Conservation (phyloP, 2,329 filamentous ascomycete genomes). For the Waltergamsia citrina region DNA sequence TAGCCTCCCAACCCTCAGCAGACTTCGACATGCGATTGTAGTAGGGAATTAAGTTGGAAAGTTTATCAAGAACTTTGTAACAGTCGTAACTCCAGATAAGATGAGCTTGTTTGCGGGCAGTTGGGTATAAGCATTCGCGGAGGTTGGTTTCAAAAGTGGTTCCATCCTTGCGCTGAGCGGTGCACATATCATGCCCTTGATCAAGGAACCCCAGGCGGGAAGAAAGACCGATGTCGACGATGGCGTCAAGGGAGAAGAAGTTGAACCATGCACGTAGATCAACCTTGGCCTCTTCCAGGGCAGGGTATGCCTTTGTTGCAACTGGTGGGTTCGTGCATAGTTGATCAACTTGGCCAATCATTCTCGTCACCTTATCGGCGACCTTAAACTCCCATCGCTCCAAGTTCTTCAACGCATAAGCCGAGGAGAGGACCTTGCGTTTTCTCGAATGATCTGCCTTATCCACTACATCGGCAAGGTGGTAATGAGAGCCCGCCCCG, state of each 20-base stretch:
- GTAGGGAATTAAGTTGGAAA: constrained; percentile 23
- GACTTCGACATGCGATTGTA: background rate
- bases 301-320: background rate
- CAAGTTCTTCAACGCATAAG: constrained; percentile 10
- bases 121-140: background rate
- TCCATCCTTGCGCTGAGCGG: constrained; percentile 2
- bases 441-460: constrained; percentile 41
- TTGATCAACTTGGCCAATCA: background rate
- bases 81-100: constrained; percentile 1
- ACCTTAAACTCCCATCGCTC: constrained; percentile 4
- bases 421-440: constrained; percentile 37
- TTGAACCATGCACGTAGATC: constrained; percentile 43
- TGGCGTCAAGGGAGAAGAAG: constrained; percentile 47
- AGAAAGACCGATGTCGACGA: constrained; percentile 30
- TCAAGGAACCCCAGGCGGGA: constrained; percentile 1
- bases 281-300: constrained; percentile 12
- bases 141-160: background rate
- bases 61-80: constrained; percentile 24
- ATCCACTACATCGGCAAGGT: constrained; percentile 42
- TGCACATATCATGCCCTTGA: constrained; percentile 1
- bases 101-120: background rate
- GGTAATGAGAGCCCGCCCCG: constrained; percentile 35
- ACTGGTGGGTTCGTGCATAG: constrained; percentile 5
- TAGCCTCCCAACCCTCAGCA: background rate
- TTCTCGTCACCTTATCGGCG: background rate